These are phyloP conservation scores for Candida insectalens DNA, from an alignment of 805 yeast genomes.

Conservation along the genomic window DNA sequence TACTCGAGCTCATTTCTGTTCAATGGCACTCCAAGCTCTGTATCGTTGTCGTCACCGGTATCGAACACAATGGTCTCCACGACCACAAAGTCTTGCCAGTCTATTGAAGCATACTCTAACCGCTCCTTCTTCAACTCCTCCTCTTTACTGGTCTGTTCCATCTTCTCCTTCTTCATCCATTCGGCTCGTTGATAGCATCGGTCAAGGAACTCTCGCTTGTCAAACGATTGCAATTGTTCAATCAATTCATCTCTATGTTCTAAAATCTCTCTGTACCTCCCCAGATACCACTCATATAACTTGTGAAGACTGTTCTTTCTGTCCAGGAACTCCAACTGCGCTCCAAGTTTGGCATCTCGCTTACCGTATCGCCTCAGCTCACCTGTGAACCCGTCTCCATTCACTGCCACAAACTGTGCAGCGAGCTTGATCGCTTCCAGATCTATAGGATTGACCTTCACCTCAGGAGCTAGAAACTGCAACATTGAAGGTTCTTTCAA, in stretches of 20 bases:
- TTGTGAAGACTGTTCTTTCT: constrained; percentile 49
- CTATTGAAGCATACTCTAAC: constrained; percentile 60
- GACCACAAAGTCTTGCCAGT: constrained; percentile 79
- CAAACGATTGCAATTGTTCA: constrained; percentile 15
- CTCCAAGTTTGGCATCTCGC: constrained; percentile 25
- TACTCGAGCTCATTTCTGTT: constrained; percentile 48
- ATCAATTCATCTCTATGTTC: constrained; percentile 14
- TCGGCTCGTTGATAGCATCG: constrained; percentile 50
- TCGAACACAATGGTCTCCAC: constrained; percentile 57
- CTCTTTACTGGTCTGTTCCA: constrained; percentile 20
- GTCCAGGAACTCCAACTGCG: constrained; percentile 62
- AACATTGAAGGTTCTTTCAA: constrained; percentile 10
- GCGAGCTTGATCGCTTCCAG: constrained; percentile 60
- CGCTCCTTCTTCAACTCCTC: constrained; percentile 29
- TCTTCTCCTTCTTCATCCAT: constrained; percentile 29
- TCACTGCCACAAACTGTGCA: constrained; percentile 58
- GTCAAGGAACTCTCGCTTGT: constrained; percentile 28
- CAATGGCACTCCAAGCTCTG: constrained; percentile 47
- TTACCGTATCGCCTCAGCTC: constrained; percentile 22
- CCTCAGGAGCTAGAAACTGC: constrained; percentile 22
- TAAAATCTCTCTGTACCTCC: constrained; percentile 43
- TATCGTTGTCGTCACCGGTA: constrained; percentile 46
- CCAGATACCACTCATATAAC: constrained; percentile 37
- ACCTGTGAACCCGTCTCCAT: constrained; percentile 39
- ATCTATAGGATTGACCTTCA: too few relatives aligned